Evolutionary conservation across 1,284 basidiomycete genomes (phyloP).

Genomic region (Ustilago cynodontis): DNA sequence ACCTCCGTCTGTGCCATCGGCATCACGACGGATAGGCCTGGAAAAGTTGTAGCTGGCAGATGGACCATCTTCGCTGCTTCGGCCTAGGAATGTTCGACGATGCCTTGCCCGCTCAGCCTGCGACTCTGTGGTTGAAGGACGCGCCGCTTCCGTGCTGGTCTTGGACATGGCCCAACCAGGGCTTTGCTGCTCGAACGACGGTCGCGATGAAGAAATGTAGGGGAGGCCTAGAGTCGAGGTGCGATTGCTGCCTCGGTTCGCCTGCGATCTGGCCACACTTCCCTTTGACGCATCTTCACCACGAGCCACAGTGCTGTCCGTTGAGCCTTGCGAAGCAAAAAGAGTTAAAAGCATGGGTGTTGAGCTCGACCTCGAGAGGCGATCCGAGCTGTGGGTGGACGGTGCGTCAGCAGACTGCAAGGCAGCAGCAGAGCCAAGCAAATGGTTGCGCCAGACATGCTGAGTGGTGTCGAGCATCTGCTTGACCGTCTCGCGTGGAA

Average conservation of each 20-base stretch:
- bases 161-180: constrained; percentile 33
- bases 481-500: constrained; percentile 42
- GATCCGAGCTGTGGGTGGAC: neutral
- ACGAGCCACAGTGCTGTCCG: neutral
- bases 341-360: constrained; percentile 35
- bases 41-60: constrained; percentile 34
- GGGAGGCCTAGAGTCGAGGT: constrained; percentile 26
- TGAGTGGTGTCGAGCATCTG: constrained; percentile 53
- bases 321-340: constrained; percentile 19
- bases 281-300: constrained; percentile 14
- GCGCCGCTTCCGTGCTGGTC: constrained; percentile 7
- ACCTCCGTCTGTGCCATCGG: neutral
- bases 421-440: constrained; percentile 18
- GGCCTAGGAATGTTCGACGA: constrained; percentile 32
- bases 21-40: constrained; percentile 30
- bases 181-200: constrained; percentile 28
- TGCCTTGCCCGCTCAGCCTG: constrained; percentile 22
- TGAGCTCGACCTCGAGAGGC: constrained; percentile 22
- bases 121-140: constrained; percentile 7
- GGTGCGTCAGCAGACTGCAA: neutral
- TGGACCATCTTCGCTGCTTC: constrained; percentile 19
- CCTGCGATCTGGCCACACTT: constrained; percentile 13
- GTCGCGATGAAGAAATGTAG: constrained; percentile 34
- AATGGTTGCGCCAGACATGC: constrained; percentile 43
- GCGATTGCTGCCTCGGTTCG: constrained; percentile 14